Conservation (phyloP, 1,284 basidiomycete genomes). For the Ganoderma lucidum region DNA sequence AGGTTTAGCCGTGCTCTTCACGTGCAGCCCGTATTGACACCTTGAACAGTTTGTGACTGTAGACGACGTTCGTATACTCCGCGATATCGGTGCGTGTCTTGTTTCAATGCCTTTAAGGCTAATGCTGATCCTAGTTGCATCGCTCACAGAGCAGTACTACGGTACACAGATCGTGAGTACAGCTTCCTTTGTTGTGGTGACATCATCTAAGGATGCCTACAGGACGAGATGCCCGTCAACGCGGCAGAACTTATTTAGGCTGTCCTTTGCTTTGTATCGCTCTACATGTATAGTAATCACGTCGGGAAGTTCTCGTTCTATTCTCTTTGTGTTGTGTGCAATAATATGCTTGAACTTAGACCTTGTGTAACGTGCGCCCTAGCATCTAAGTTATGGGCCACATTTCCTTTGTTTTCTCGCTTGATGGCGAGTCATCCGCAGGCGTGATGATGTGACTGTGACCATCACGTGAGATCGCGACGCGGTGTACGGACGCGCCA, state of each 20-base stretch:
- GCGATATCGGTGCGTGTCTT: slow-evolving; percentile 80
- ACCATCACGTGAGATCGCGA: slow-evolving; percentile 22
- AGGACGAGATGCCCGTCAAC: slow-evolving; percentile 96
- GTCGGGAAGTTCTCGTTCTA: slow-evolving; percentile 33
- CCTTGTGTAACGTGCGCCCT: slow-evolving; percentile 6
- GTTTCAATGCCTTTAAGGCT: slow-evolving; percentile 2
- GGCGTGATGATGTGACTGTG: slow-evolving; percentile 23
- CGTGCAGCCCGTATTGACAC: background rate
- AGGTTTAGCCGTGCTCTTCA: background rate
- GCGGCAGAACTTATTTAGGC: slow-evolving; percentile 84
- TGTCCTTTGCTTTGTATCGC: slow-evolving; percentile 45
- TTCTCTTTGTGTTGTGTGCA: slow-evolving; percentile 28
- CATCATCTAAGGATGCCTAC: slow-evolving; percentile 33
- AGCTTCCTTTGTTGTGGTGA: slow-evolving; percentile 15
- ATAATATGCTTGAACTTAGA: slow-evolving; percentile 26
- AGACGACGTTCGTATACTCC: slow-evolving; percentile 89
- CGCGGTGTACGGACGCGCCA: slow-evolving; percentile 22
- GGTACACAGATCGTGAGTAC: slow-evolving; percentile 84
- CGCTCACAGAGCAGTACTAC: slow-evolving; percentile 79
- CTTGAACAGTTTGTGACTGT: slow-evolving; percentile 83
- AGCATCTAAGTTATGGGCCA: background rate
- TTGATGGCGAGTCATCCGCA: slow-evolving; percentile 6
- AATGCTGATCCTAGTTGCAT: slow-evolving; percentile 25
- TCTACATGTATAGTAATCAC: slow-evolving; percentile 46
- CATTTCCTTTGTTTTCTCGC: slow-evolving; percentile 4